phyloP scores from a whole-genome alignment of 257 asterid species.

The Scutellaria barbata region DNA sequence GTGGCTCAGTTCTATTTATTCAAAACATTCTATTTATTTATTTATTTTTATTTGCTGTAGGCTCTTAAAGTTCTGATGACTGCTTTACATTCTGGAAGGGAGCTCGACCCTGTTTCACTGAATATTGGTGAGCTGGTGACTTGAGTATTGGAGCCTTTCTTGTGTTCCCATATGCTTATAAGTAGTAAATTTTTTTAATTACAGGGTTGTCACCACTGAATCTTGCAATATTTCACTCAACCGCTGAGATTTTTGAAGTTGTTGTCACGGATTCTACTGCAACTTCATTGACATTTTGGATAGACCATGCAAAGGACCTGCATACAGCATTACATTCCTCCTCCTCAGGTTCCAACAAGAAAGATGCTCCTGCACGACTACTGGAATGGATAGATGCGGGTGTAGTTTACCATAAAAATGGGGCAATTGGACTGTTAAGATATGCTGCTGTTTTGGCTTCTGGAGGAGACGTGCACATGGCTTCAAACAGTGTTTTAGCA shows the following conservation, averaged over 20 bases:
- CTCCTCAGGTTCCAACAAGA: constrained; percentile 52
- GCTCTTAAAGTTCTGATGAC: constrained; percentile 74
- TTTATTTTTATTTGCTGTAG: constrained; percentile 45
- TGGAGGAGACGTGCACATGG: constrained; percentile 95
- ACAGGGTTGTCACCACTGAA: constrained; percentile 78
- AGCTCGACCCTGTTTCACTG: constrained; percentile 66
- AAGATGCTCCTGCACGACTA: constrained; percentile 95
- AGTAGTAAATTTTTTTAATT: constrained; percentile 32
- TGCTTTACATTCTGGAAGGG: constrained; percentile 78
- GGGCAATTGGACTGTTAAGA: constrained; percentile 48
- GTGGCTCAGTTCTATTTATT: constrained; percentile 11
- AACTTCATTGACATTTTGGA: constrained; percentile 66
- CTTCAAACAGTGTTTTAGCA: constrained; percentile 80
- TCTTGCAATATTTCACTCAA: constrained; percentile 83
- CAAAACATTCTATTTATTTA: constrained; percentile 28
- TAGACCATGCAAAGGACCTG: constrained; percentile 43
- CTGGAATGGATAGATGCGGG: constrained; percentile 98
- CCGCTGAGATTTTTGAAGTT: constrained; percentile 91
- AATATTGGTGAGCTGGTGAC: constrained; percentile 55
- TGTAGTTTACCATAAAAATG: constrained; percentile 92
- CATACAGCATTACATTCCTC: constrained; percentile 44
- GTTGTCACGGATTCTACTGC: constrained; percentile 86
- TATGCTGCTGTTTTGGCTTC: constrained; percentile 67
- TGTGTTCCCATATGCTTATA: constrained; percentile 28
- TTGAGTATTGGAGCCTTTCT: constrained; percentile 27